Percentiles rank a stretch among this genome's conserved stretches.
phyloP scores from a whole-genome alignment of 2,329 filamentous ascomycete species.

The Cladosporium velox region DNA sequence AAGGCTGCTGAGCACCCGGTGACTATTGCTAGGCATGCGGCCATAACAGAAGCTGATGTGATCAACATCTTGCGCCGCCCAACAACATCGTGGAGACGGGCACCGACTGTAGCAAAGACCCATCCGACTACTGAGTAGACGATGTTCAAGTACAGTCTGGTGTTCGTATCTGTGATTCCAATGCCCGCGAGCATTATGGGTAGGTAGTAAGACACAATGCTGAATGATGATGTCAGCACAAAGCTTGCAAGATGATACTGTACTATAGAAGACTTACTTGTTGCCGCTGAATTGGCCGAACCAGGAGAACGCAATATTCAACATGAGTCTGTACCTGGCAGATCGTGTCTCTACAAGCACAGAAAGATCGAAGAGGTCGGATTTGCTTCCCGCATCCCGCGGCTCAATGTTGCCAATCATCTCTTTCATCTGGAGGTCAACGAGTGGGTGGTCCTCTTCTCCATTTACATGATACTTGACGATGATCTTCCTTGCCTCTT shows the following conservation, averaged over 20 bases:
- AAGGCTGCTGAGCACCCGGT: slow-evolving; percentile 30
- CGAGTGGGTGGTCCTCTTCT: neutral
- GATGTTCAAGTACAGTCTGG: slow-evolving; percentile 41
- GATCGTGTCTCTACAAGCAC: neutral
- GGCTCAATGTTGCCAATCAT: neutral
- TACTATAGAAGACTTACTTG: neutral
- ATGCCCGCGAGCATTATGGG: slow-evolving; percentile 25
- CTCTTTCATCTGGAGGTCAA: neutral
- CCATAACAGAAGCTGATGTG: slow-evolving; percentile 38
- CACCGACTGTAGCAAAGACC: slow-evolving; percentile 50
- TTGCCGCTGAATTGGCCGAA: slow-evolving; percentile 1
- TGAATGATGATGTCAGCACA: neutral
- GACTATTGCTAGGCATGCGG: slow-evolving; percentile 38
- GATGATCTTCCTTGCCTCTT: neutral
- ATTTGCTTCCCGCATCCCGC: neutral
- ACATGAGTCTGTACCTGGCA: neutral
- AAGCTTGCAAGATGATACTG: neutral
- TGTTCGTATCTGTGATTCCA: slow-evolving; percentile 31
- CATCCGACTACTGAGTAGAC: slow-evolving; percentile 61
- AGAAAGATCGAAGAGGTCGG: neutral
- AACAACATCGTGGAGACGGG: slow-evolving; percentile 32
- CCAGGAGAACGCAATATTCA: neutral
- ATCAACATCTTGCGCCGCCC: slow-evolving; percentile 31
- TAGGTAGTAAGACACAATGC: slow-evolving; percentile 29
- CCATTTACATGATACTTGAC: neutral